phyloP scores from a whole-genome alignment of 2,329 filamentous ascomycete species.

The Anisogramma anomala region DNA sequence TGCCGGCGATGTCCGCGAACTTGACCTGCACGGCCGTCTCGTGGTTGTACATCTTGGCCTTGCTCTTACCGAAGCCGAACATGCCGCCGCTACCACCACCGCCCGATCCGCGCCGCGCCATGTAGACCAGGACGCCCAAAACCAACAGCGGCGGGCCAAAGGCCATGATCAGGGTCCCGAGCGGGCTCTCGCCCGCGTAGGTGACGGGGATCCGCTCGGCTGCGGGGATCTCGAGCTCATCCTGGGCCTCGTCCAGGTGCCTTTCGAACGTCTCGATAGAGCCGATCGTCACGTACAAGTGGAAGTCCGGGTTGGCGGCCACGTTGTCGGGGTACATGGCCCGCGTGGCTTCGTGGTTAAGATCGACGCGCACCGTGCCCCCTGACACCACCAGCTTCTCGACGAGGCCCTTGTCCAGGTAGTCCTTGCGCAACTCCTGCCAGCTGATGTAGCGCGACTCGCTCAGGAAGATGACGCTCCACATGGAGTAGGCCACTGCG shows the following conservation, averaged over 20 bases:
- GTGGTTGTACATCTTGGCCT: conserved; percentile 94
- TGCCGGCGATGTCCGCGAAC: conserved; percentile 90
- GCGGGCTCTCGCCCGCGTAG: conserved; percentile 67
- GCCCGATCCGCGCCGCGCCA: conserved; percentile 62
- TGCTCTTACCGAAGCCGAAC: conserved; percentile 92
- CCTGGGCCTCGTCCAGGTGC: conserved; percentile 76
- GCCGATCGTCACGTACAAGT: conserved; percentile 92
- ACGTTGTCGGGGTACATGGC: conserved; percentile 66
- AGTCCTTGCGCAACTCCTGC: conserved; percentile 90
- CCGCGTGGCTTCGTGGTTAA: conserved; percentile 63
- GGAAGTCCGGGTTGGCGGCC: conserved; percentile 56
- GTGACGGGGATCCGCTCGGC: conserved; percentile 88
- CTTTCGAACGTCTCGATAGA: conserved; percentile 88
- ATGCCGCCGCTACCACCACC: conserved; percentile 58
- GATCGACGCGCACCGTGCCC: conserved; percentile 60
- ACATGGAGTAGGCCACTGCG: conserved; percentile 32
- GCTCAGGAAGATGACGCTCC: conserved; percentile 30
- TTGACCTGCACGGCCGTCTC: conserved; percentile 95
- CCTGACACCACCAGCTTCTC: conserved; percentile 80
- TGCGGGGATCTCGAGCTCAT: conserved; percentile 72
- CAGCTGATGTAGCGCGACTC: conserved; percentile 74
- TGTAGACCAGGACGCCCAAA: conserved; percentile 70
- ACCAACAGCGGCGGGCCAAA: conserved; percentile 84
- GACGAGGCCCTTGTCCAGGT: conserved; percentile 90
- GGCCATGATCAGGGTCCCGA: conserved; percentile 58